Evolutionary conservation across 148 eudicot genomes (phyloP).

Genomic region (Rhododendron mucronatum): DNA sequence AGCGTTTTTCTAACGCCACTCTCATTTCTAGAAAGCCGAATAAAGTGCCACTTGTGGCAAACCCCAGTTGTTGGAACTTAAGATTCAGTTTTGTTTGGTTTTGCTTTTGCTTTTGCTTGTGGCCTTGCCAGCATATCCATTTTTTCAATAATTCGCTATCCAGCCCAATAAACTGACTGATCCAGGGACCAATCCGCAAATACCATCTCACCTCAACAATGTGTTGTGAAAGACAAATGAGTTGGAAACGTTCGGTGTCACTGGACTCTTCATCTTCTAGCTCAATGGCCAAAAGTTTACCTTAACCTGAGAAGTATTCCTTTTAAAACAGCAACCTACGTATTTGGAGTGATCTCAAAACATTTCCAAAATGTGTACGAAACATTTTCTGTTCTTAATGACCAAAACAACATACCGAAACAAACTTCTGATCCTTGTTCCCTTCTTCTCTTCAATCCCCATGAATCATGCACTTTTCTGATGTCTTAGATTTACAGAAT

Average conservation of each 20-base stretch:
- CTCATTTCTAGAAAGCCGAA: not conserved
- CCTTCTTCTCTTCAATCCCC: not conserved
- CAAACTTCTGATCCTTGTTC: not conserved
- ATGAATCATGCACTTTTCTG: constrained; percentile 9
- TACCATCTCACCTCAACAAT: not conserved
- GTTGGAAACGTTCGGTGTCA: not conserved
- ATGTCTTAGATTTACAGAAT: constrained; percentile 31
- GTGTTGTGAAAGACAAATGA: not conserved
- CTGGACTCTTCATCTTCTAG: not conserved
- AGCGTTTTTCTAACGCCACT: not conserved
- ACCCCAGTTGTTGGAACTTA: not conserved
- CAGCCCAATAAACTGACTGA: not conserved
- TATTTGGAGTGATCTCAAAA: not conserved
- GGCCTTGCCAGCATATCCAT: not conserved
- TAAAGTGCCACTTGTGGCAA: not conserved
- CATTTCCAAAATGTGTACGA: not conserved
- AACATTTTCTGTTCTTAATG: not conserved
- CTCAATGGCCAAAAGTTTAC: not conserved
- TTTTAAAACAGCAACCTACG: not conserved
- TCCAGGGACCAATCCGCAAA: not conserved
- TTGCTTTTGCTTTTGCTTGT: not conserved
- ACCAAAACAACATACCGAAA: not conserved
- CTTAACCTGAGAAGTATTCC: not conserved
- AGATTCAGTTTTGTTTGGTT: not conserved
- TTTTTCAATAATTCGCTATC: not conserved